Evolutionary conservation across 2,329 filamentous ascomycete genomes (phyloP), one percentile per base, ranked within the genome.

Genomic region (Zasmidium angulare): DNA sequence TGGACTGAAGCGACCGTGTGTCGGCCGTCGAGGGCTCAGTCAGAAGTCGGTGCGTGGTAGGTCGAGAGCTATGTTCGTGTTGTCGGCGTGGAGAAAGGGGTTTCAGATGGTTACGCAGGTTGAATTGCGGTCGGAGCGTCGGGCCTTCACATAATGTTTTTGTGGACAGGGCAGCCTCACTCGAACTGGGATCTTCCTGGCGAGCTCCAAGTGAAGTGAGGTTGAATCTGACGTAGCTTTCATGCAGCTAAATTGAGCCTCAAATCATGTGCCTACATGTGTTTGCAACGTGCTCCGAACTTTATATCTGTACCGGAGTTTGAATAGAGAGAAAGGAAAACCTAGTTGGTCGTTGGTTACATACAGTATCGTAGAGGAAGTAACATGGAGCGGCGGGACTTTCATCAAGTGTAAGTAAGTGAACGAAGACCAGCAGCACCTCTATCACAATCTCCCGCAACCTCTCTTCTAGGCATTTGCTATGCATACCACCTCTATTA

Each of bases 171-270:
- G 36, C 11, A 43, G n/a, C n/a, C n/a, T n/a, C n/a, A 14, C 3
- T 43, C 36, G 36, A 43, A 17, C 12, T 17, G 36, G n/a, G 36
- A 14, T 43, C 6, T 29, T 29, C 26, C 26, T 29, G 26, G 12
- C 7, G n/a, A 14, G 47, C 21, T 29, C 26, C 26, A 6, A 11
- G 12, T 20, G n/a, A 14, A 20, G 6, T 14, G 26, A 29, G 26
- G 26, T 29, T 29, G 26, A 50, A 50, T 19, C 22, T 50, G 49
- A 50, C 49, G 49, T 50, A 50, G 21, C 49, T 49, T 19, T 21
- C 49, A 43, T 17, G 6, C 36, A 4, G 14, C 29, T 14, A 14
- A 36, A 36, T 36, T 36, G 36, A 43, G 36, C 36, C 36, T 43
- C 36, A 19, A 43, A 43, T 43, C 36, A 43, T 17, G 14, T 17